Conservation (phyloP, 2,329 filamentous ascomycete genomes). For the Pseudopithomyces chartarum region DNA sequence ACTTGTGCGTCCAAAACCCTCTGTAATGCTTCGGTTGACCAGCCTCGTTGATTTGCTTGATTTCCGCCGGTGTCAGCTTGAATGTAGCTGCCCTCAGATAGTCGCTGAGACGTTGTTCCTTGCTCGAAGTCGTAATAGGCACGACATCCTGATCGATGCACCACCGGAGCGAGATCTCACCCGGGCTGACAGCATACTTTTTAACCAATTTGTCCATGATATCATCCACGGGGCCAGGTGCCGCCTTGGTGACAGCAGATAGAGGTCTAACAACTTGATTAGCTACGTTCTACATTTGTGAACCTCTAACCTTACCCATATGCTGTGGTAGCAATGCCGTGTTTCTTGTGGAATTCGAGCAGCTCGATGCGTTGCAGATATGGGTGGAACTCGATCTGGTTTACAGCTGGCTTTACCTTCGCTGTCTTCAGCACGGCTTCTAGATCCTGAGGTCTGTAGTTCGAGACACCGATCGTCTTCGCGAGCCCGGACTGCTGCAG, state of each 20-base stretch:
- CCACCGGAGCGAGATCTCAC: constrained; percentile 64
- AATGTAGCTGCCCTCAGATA: constrained; percentile 63
- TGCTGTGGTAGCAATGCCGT: constrained; percentile 54
- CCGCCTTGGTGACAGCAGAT: constrained; percentile 59
- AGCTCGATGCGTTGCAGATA: constrained; percentile 67
- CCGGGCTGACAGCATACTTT: constrained; percentile 65
- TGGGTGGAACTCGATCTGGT: constrained; percentile 73
- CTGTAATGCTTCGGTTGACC: constrained; percentile 67
- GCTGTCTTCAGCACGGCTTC: constrained; percentile 59
- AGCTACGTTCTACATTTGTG: too few species aligned
- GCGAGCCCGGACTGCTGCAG: constrained; percentile 62
- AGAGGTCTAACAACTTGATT: constrained; percentile 42
- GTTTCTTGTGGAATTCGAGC: constrained; percentile 57
- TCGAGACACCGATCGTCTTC: constrained; percentile 67
- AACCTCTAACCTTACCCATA: constrained; percentile 37
- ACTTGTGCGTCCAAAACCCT: constrained; percentile 62
- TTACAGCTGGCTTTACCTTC: constrained; percentile 63
- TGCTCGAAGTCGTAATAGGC: constrained; percentile 64
- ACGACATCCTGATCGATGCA: constrained; percentile 65
- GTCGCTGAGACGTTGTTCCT: constrained; percentile 63
- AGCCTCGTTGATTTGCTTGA: constrained; percentile 53
- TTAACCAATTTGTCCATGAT: constrained; percentile 58
- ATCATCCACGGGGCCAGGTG: constrained; percentile 60
- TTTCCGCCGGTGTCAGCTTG: constrained; percentile 62
- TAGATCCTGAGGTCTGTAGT: constrained; percentile 60